These are phyloP conservation scores for Neolentinus lepideus DNA, from an alignment of 1,284 basidiomycete genomes.

Conservation along the genomic window DNA sequence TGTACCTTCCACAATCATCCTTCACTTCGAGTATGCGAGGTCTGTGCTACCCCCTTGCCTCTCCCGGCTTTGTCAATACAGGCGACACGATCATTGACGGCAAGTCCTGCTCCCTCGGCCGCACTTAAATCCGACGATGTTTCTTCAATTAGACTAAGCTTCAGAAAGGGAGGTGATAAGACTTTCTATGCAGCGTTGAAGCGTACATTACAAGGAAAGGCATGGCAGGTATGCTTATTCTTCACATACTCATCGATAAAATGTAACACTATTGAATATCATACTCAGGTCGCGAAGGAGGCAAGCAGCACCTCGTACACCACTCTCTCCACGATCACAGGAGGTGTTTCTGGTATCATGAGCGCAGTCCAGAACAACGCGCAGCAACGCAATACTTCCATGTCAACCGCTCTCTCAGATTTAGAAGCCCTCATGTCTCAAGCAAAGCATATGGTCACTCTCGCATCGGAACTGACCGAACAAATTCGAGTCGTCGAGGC, in stretches of 20 bases:
- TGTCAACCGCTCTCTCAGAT: slow-evolving; percentile 81
- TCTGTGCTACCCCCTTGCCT: slow-evolving; percentile 72
- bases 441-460: slow-evolving; percentile 87
- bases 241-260: neutral
- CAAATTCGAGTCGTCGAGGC: slow-evolving; percentile 9
- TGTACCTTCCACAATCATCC: slow-evolving; percentile 94
- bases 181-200: slow-evolving; percentile 79
- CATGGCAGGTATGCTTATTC: slow-evolving; percentile 64
- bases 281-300: neutral
- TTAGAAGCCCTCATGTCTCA: slow-evolving; percentile 90
- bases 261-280: neutral
- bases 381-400: slow-evolving; percentile 54
- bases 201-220: slow-evolving; percentile 67
- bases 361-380: slow-evolving; percentile 65
- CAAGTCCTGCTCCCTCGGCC: slow-evolving; percentile 32
- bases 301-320: slow-evolving; percentile 6
- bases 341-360: slow-evolving; percentile 24
- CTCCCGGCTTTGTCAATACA: slow-evolving; percentile 41
- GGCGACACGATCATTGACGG: slow-evolving; percentile 39
- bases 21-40: slow-evolving; percentile 74
- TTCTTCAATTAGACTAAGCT: slow-evolving; percentile 69
- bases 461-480: slow-evolving; percentile 85
- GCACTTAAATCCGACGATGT: slow-evolving; percentile 21
- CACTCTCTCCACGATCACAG: slow-evolving; percentile 7
- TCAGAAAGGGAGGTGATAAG: slow-evolving; percentile 88